A percentile compares a stretch with the other conserved stretches of the same genome.
phyloP scores from a whole-genome alignment of 768 basidiomycete genomes.

The Lentinula sp. region DNA sequence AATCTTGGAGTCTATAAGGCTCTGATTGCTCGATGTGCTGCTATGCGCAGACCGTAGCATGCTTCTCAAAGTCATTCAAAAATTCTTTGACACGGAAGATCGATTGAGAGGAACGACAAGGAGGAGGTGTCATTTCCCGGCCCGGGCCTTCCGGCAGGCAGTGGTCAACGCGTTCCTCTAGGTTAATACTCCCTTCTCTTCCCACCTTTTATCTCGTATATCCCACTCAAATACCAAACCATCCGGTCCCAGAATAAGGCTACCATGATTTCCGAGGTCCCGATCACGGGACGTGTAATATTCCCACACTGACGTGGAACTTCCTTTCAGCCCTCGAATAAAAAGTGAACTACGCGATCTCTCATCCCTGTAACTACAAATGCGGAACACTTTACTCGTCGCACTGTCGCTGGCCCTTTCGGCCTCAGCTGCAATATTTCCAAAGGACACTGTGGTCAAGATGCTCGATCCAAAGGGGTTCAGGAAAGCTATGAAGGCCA shows the following conservation, averaged over 20 bases:
- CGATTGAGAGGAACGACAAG: too few relatives aligned
- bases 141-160: too few relatives aligned
- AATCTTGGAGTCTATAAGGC: too few relatives aligned
- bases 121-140: too few relatives aligned
- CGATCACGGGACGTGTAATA: background rate
- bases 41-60: too few relatives aligned
- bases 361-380: constrained; percentile 11
- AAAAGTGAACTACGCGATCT: too few relatives aligned
- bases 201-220: background rate
- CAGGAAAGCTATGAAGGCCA: constrained; percentile 65
- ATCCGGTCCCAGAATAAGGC: background rate
- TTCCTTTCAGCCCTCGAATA: background rate
- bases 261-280: background rate
- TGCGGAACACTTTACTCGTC: constrained; percentile 31
- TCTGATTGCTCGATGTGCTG: too few relatives aligned
- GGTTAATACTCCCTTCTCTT: too few relatives aligned
- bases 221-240: background rate
- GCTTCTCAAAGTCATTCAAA: too few relatives aligned
- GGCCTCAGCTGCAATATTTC: constrained; percentile 46
- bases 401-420: constrained; percentile 32
- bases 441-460: constrained; percentile 58
- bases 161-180: too few relatives aligned
- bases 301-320: constrained; percentile 3
- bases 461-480: constrained; percentile 67
- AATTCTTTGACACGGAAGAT: too few relatives aligned